phyloP scores from a whole-genome alignment of 1,284 basidiomycete species.

The Takashimella koratensis region DNA sequence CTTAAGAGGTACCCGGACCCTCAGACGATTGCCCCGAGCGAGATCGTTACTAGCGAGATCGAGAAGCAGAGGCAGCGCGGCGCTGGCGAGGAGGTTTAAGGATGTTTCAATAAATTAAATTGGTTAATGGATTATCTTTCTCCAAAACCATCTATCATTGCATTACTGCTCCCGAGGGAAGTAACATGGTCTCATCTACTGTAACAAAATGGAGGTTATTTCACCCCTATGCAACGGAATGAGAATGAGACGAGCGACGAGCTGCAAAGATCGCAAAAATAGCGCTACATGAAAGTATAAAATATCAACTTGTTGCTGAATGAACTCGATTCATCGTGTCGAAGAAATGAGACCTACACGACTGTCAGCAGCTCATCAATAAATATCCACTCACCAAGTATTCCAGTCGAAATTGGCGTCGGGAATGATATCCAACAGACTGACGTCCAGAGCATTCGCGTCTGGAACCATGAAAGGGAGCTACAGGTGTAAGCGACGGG shows the following conservation, averaged over 20 bases:
- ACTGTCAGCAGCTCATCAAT: background rate
- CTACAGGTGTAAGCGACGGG: background rate
- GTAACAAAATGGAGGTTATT: no score
- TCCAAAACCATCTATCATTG: no score
- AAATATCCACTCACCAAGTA: constrained; percentile 20
- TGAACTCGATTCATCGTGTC: constrained; percentile 14
- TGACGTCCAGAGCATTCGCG: constrained; percentile 55
- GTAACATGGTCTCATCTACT: no score
- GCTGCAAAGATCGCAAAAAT: no score
- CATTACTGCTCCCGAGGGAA: no score
- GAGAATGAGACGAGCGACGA: no score
- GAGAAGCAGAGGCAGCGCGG: constrained; percentile 17
- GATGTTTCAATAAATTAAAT: no score
- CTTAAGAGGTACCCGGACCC: constrained; percentile 44
- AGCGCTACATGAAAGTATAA: no score
- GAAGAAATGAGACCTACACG: constrained; percentile 16
- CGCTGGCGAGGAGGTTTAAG: no score
- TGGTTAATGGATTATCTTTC: no score
- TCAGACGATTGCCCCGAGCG: constrained; percentile 22
- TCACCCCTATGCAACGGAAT: no score
- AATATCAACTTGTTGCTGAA: background rate
- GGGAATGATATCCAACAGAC: constrained; percentile 72
- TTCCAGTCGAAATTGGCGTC: constrained; percentile 82
- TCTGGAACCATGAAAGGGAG: constrained; percentile 8
- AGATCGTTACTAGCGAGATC: constrained; percentile 23